Evolutionary conservation across 2,329 filamentous ascomycete genomes (phyloP).

Genomic region (Samsoniella hepiali): DNA sequence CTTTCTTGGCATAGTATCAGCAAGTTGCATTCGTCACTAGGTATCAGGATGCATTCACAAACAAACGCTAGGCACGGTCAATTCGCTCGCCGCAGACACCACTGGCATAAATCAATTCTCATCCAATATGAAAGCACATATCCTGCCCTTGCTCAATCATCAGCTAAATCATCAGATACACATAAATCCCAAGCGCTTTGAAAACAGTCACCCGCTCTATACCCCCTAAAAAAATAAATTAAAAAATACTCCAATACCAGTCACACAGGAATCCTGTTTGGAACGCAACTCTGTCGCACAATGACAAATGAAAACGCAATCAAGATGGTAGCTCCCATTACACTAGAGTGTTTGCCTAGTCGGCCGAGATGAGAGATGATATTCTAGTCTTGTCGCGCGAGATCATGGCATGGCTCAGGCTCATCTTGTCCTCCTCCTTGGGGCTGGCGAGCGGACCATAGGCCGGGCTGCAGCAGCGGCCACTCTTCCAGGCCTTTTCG

Average conservation of each 20-base stretch:
- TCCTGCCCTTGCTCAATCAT: neutral
- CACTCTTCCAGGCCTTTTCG: slow-evolving; percentile 66
- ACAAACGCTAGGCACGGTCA: neutral
- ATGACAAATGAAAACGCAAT: neutral
- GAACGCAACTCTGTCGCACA: neutral
- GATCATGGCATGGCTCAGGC: slow-evolving; percentile 38
- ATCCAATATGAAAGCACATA: neutral
- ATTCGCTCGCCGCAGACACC: neutral
- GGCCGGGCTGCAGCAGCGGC: slow-evolving; percentile 40
- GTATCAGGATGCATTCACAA: neutral
- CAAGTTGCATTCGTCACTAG: too few species aligned
- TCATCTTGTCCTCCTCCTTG: slow-evolving; percentile 38
- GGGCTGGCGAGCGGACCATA: slow-evolving; percentile 47
- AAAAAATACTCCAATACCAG: neutral
- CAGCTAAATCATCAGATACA: neutral
- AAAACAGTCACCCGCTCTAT: neutral
- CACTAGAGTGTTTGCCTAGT: neutral
- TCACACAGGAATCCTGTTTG: neutral
- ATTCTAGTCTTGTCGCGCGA: slow-evolving; percentile 57
- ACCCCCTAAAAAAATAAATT: neutral
- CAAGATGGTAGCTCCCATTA: neutral
- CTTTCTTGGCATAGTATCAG: neutral
- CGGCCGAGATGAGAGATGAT: slow-evolving; percentile 46
- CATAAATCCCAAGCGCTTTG: slow-evolving; percentile 5
- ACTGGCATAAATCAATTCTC: neutral